Evolutionary conservation across 129 eudicot species (phyloP), one percentile per base, ranked within the genome.

Genomic region (Pulicaria dysenterica): DNA sequence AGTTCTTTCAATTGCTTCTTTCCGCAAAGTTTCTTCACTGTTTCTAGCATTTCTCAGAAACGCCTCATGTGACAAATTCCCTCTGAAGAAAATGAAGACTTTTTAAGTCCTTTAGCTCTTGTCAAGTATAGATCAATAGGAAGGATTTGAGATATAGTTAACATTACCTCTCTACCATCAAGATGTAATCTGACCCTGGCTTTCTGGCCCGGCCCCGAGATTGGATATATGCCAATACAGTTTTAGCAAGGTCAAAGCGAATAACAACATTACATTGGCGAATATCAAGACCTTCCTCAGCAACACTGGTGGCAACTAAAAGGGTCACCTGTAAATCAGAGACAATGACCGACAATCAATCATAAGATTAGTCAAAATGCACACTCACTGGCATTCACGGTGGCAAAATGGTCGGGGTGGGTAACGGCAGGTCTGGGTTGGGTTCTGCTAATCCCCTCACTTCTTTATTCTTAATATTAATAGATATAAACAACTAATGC

Each of bases 241-340:
- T 94, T 86, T 94, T 94, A 44, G 99, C 99, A 75, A 94, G 99
- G 81, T 94, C 99, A 86, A 94, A 94, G 55, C 99, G 96, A 54
- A 94, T 90, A 61, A 94, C 99, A 73, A 94, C 99, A 88, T 94
- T 94, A 83, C 99, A 94, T 65, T 94, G 99, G 60, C 99, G 89
- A 65, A 94, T 94, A 78, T 94, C 99, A 74, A 94, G 99, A 38
- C 99, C 99, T 87, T 94, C 99, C 88, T 94, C 99, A 62, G 99
- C 99, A 72, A 94, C 99, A 80, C 99, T 94, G 54, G 99, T 94
- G 79, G 99, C 99, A 83, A 94, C 99, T 79, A 94, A 75, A 80
- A 94, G 83, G 19, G 97, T 90, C 63, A 94, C 97, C 99, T 94
- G 73, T 8, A 80, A 17, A 46, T 41, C 12, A 70, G 41, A 69